phyloP scores from a whole-genome alignment of 2,329 filamentous ascomycete genomes.

The Penicillium sp. region DNA sequence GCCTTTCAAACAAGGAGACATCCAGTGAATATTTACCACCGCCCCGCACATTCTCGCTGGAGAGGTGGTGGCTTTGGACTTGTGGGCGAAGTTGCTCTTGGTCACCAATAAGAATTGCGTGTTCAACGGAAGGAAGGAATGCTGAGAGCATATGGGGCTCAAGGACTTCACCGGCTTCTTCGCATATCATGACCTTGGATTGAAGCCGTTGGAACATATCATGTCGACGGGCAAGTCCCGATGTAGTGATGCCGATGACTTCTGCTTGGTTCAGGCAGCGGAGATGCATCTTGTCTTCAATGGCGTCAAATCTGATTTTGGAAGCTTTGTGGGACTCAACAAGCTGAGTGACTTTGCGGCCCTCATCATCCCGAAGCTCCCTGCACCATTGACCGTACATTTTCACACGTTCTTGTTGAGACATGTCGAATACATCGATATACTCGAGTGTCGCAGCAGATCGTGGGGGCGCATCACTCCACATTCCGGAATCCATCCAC shows the following conservation, averaged over 20 bases:
- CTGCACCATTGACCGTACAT: not conserved
- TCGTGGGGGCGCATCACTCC: not conserved
- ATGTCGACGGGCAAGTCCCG: conserved; percentile 53
- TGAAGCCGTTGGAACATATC: conserved; percentile 47
- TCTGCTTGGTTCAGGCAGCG: conserved; percentile 42
- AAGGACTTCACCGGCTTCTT: conserved; percentile 49
- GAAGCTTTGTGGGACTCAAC: not conserved
- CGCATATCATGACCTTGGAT: conserved; percentile 44
- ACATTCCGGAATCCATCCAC: not conserved
- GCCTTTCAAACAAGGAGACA: conserved; percentile 55
- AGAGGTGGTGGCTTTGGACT: conserved; percentile 40
- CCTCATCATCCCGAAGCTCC: not conserved
- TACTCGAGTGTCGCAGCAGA: not conserved
- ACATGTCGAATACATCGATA: not conserved
- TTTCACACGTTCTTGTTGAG: not conserved
- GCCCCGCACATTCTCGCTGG: conserved; percentile 30
- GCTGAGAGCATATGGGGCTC: conserved; percentile 46
- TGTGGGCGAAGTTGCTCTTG: conserved; percentile 48
- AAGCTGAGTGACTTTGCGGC: not conserved
- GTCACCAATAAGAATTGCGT: conserved; percentile 48
- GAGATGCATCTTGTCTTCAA: conserved; percentile 29
- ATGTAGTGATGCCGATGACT: conserved; percentile 58
- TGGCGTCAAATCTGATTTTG: not conserved
- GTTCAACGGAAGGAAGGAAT: conserved; percentile 44
- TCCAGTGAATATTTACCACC: conserved; percentile 50